Evolutionary conservation across 2,329 filamentous ascomycete species (phyloP).

Genomic region (Penicillium janthinellum): DNA sequence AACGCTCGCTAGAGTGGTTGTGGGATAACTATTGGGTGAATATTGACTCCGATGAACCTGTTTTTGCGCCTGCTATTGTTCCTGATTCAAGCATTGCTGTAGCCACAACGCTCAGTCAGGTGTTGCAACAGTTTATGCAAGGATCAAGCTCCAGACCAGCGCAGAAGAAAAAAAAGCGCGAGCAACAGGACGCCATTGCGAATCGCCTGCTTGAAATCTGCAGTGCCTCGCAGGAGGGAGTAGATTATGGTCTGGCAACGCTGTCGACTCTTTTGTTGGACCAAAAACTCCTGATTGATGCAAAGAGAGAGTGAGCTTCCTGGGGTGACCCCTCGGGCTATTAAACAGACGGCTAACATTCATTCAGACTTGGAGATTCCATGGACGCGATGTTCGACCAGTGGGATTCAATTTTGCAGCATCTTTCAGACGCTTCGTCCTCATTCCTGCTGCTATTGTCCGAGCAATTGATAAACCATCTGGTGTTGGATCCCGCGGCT

Average conservation of each 20-base stretch:
- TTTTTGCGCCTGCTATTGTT: slow-evolving; percentile 4
- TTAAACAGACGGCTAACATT: slow-evolving; percentile 4
- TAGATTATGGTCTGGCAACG: slow-evolving; percentile 17
- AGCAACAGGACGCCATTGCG: slow-evolving; percentile 25
- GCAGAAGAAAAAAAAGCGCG: slow-evolving; percentile 35
- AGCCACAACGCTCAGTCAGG: slow-evolving; percentile 20
- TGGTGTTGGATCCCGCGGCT: slow-evolving; percentile 32
- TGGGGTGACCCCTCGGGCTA: neutral
- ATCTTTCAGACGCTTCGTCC: slow-evolving; percentile 37
- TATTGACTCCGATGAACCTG: slow-evolving; percentile 42
- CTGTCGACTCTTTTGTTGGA: slow-evolving; percentile 34
- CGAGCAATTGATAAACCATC: slow-evolving; percentile 39
- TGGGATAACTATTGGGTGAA: slow-evolving; percentile 82
- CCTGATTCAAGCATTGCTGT: slow-evolving; percentile 19
- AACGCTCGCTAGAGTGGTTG: slow-evolving; percentile 77
- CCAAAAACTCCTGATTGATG: slow-evolving; percentile 28
- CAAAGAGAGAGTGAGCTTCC: slow-evolving; percentile 31
- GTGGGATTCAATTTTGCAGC: slow-evolving; percentile 42
- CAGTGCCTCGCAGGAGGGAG: slow-evolving; percentile 10
- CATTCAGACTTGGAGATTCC: slow-evolving; percentile 29
- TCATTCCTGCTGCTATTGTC: slow-evolving; percentile 43
- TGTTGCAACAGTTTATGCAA: slow-evolving; percentile 21
- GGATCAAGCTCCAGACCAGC: slow-evolving; percentile 18
- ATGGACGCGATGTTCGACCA: slow-evolving; percentile 33
- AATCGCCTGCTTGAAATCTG: slow-evolving; percentile 34